Evolutionary conservation across 345 rosid genomes (phyloP), one percentile per base, ranked within the genome.

Genomic region (Erysimum cheiranthoides): DNA sequence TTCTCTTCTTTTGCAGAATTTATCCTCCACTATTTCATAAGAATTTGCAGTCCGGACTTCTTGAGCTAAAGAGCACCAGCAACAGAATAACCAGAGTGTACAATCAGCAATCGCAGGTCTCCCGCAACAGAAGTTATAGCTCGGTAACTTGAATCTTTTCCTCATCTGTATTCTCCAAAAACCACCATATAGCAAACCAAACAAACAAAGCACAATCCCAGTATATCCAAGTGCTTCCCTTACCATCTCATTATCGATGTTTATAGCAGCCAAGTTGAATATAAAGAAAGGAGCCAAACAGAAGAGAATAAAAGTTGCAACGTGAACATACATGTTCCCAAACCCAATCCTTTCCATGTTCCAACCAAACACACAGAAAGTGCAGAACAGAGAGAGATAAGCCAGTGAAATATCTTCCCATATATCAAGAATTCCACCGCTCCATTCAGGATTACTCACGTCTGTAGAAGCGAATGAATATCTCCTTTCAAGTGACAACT

Each of bases 131-230:
- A 90, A 90, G 61, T 82, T 68, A 75, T 86, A 94, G 36, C 92
- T 53, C 1, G 95, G 96, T 59, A 94, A 81, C 78, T 87, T 87
- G 73, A 82, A 92, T 61, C 97, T 86, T 79, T 87, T 94, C 72
- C 98, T 87, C 89, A 90, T 86, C 62, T 94, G 96, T 35, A 94
- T 90, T 82, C 98, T 88, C 98, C 98, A 94, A 64, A 94, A 94
- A 12, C 98, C 97, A 74, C 97, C 98, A 18, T 92, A 90, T 11
- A 92, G 86, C 61, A 94, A 78, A 66, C 98, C 98, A 16, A 92
- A 94, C 43, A 59, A 58, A 45, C 97, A 94, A 8, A 94, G 93
- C 77, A 90, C 71, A 32, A 92, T 71, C 31, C 98, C 97, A 0
- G 85, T 79, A 18, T 88, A 59, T 52, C 88, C 86, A 52, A 94